Percentiles rank a stretch among this genome's conserved stretches.
phyloP scores from a whole-genome alignment of 192 early-diverging fungal species.

The Coemansia sp. region DNA sequence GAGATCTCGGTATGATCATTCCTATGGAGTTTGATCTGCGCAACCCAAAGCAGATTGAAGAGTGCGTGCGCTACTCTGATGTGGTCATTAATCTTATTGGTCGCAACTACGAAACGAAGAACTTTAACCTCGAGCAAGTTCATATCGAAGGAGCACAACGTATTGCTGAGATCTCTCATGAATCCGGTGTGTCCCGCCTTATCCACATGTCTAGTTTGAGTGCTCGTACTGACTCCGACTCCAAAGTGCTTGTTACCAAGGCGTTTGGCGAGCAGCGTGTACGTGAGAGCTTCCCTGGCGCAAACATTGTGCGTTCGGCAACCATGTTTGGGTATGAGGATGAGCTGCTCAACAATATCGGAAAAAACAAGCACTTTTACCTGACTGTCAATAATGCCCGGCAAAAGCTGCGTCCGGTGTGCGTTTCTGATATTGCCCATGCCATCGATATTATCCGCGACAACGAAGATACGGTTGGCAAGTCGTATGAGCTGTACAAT shows the following conservation, averaged over 20 bases:
- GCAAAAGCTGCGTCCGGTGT: constrained; percentile 50
- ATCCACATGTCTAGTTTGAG: constrained; percentile 88
- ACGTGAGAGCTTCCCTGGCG: constrained; percentile 83
- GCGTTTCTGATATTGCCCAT: constrained; percentile 82
- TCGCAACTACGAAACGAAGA: constrained; percentile 88
- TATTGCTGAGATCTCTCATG: constrained; percentile 75
- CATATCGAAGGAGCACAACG: constrained; percentile 80
- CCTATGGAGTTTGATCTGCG: constrained; percentile 87
- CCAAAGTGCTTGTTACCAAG: constrained; percentile 82
- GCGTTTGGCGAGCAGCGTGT: constrained; percentile 89
- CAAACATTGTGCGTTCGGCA: constrained; percentile 89
- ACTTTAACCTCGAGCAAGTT: constrained; percentile 83
- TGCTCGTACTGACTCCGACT: constrained; percentile 71
- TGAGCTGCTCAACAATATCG: constrained; percentile 87
- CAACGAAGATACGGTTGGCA: constrained; percentile 71
- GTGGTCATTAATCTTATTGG: constrained; percentile 95
- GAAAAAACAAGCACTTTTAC: constrained; percentile 53
- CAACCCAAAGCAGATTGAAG: constrained; percentile 78
- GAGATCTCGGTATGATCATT: constrained; percentile 92
- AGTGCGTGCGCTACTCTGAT: constrained; percentile 89
- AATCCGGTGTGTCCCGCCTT: constrained; percentile 78
- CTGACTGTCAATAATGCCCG: constrained; percentile 38
- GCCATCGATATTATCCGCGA: constrained; percentile 74
- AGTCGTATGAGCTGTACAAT: constrained; percentile 88
- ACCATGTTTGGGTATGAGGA: constrained; percentile 91